Base-by-base conservation (phyloP, 164 flowering plant genomes). In the Tinospora cordifolia region DNA sequence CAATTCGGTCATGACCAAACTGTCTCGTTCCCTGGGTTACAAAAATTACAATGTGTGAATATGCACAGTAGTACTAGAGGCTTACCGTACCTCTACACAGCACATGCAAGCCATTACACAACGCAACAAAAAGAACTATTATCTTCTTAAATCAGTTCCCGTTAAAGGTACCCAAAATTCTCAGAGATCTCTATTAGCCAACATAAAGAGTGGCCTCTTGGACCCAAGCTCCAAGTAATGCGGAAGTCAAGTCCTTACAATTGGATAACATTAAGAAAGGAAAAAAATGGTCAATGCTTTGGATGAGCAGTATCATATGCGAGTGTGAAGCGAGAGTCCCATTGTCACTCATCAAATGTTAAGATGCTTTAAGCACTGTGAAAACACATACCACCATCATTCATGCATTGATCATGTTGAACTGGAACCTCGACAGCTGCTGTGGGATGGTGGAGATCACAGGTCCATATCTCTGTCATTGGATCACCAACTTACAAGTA, bases 371-470 rank as follows among this genome's bases (percentile, higher is more conserved):
- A 54, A 30, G 60, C 60, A 24, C 60, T 19, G 24, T 21, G 24
- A 54, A 54, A n/a, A 60, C 36, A 60, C 11, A n/a, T 9, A 17
- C 62, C 62, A 30, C 15, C 41, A 21, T 38, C 1, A 19, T 62
- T 85, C 78, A 88, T 38, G 76, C 70, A 66, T 84, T 82, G 78
- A 91, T 84, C 97, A 92, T 90, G 84, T 88, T 88, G 84, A 92
- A 90, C 75, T 90, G 92, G 76, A 92, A 88, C 79, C 92, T 85
- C 14, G 97, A 93, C 19, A 93, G 87, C 80, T 93, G 98, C 74
- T 87, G 95, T 8, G 98, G 98, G 64, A 93, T 92, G 75, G 98
- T 88, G 69, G 98, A 93, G 70, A 93, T 90, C 15, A 93, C 98
- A 6, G 97, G 93, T 14, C 98, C 98, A 70, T 90, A 93, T 80